Conservation (phyloP, 371 early-diverging fungal species). For the Mortierella sp. region DNA sequence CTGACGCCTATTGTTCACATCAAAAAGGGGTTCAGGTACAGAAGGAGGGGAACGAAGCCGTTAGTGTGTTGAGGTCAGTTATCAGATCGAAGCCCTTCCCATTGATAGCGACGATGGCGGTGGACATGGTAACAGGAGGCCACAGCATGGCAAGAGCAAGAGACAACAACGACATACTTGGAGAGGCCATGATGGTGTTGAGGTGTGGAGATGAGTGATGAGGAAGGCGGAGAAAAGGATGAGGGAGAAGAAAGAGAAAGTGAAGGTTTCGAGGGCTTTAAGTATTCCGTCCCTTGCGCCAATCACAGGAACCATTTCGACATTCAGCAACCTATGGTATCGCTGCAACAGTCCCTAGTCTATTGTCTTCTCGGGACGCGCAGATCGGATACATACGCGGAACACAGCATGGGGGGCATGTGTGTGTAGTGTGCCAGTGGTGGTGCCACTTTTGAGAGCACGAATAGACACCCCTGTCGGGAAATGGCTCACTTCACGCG, state of each 20-base stretch:
- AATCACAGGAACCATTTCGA: too few relatives aligned
- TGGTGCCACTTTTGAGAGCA: too few relatives aligned
- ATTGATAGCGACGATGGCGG: background rate
- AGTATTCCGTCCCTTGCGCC: too few relatives aligned
- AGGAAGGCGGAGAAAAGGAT: constrained; percentile 1
- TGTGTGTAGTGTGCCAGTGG: too few relatives aligned
- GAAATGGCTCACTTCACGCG: too few relatives aligned
- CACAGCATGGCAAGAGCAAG: background rate
- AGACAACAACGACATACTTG: constrained; percentile 13
- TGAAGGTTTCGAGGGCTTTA: background rate
- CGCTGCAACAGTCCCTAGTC: too few relatives aligned
- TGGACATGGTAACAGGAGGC: background rate
- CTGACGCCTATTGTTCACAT: constrained; percentile 17
- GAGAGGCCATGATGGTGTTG: constrained; percentile 11
- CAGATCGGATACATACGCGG: too few relatives aligned
- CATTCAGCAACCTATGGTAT: too few relatives aligned
- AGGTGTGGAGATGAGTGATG: background rate
- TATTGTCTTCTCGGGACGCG: too few relatives aligned
- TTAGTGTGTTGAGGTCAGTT: background rate
- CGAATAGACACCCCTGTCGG: too few relatives aligned
- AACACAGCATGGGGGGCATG: too few relatives aligned
- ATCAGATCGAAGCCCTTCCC: constrained; percentile 7
- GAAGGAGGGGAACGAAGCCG: too few relatives aligned
- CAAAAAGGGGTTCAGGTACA: constrained; percentile 5
- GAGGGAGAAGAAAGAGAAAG: background rate